These are phyloP conservation scores for Mortierella sp. DNA, from an alignment of 371 early-diverging fungal species.

Conservation along the genomic window DNA sequence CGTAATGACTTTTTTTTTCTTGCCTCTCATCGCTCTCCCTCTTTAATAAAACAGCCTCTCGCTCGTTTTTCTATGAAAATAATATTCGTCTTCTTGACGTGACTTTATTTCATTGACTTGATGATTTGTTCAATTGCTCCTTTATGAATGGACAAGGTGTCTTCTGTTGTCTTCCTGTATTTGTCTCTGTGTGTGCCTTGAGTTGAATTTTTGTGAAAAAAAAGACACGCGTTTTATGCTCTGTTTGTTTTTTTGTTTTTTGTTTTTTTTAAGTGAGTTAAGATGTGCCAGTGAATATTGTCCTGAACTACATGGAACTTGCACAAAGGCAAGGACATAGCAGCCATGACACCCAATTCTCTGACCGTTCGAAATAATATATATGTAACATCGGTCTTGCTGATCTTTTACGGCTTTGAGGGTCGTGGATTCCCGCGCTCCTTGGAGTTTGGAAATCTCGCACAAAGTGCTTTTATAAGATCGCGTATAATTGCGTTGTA, in stretches of 20 bases:
- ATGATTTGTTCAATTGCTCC: neutral
- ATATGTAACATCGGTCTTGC: slow-evolving; percentile 49
- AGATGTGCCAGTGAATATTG: slow-evolving; percentile 53
- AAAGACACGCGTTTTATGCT: neutral
- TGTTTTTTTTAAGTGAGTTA: neutral
- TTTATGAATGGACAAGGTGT: neutral
- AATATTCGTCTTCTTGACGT: neutral
- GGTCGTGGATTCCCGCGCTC: slow-evolving; percentile 49
- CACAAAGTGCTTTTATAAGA: slow-evolving; percentile 58
- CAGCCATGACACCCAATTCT: slow-evolving; percentile 56
- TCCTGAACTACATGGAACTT: slow-evolving; percentile 40
- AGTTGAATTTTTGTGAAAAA: slow-evolving; percentile 10
- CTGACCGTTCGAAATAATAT: slow-evolving; percentile 47
- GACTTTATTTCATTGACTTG: too few species aligned
- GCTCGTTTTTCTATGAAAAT: slow-evolving; percentile 10
- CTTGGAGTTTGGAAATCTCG: slow-evolving; percentile 35
- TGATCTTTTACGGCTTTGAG: slow-evolving; percentile 56
- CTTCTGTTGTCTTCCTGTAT: too few species aligned
- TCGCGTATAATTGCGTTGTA: slow-evolving; percentile 55
- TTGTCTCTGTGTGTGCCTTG: slow-evolving; percentile 6
- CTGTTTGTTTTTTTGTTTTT: neutral
- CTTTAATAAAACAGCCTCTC: slow-evolving; percentile 1
- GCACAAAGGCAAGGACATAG: slow-evolving; percentile 39
- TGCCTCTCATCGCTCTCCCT: neutral
- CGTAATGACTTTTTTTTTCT: slow-evolving; percentile 11